Evolutionary conservation across 2,329 filamentous ascomycete species (phyloP).

Genomic region (Arthrobotrys sinensis): DNA sequence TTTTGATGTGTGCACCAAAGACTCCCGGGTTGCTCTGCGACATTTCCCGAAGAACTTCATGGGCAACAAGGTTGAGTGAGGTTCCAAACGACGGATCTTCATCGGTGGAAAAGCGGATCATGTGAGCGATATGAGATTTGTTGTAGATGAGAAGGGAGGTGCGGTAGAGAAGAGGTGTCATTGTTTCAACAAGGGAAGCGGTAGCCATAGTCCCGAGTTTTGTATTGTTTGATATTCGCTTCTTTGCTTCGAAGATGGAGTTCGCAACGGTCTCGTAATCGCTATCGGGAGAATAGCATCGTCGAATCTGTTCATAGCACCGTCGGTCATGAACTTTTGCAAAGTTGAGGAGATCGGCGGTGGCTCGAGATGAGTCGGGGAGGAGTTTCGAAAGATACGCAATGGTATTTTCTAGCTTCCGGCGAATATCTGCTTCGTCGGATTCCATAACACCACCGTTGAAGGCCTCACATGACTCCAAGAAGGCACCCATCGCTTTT

Average conservation of each 20-base stretch:
- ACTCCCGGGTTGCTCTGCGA: slow-evolving; percentile 90
- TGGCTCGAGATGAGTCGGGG: slow-evolving; percentile 79
- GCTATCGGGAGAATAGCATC: slow-evolving; percentile 85
- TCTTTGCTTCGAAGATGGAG: slow-evolving; percentile 89
- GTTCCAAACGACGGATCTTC: slow-evolving; percentile 79
- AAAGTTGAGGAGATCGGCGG: slow-evolving; percentile 87
- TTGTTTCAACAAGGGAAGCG: slow-evolving; percentile 77
- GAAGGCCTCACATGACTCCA: slow-evolving; percentile 88
- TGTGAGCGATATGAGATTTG: slow-evolving; percentile 89
- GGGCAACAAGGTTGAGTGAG: slow-evolving; percentile 74
- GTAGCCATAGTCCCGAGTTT: slow-evolving; percentile 65
- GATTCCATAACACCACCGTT: slow-evolving; percentile 87
- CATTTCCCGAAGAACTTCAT: slow-evolving; percentile 89
- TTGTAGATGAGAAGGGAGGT: slow-evolving; percentile 91
- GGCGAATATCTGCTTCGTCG: slow-evolving; percentile 78
- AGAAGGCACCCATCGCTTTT: slow-evolving; percentile 80
- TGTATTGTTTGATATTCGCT: slow-evolving; percentile 80
- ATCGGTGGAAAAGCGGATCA: slow-evolving; percentile 89
- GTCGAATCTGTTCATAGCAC: slow-evolving; percentile 89
- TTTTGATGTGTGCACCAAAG: slow-evolving; percentile 91
- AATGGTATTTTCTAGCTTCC: slow-evolving; percentile 80
- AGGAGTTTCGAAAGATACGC: slow-evolving; percentile 80
- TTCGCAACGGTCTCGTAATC: slow-evolving; percentile 93
- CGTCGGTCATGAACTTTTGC: slow-evolving; percentile 91
- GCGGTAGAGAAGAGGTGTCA: slow-evolving; percentile 86